phyloP scores from a whole-genome alignment of 768 basidiomycete species.

The button mushroom (Agaricus bisporus) region DNA sequence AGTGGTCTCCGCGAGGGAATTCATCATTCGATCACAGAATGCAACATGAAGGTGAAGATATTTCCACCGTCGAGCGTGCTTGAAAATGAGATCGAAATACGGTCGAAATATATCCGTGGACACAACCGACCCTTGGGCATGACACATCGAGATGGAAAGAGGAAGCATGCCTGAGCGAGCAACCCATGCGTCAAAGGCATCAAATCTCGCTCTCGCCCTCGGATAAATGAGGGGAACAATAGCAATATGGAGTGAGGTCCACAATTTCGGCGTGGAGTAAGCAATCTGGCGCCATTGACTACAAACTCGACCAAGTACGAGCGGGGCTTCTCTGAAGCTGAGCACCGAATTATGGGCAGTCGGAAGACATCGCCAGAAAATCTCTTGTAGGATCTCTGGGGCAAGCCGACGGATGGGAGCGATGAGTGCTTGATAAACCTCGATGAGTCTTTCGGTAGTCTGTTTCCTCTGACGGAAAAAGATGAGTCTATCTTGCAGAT shows the following conservation, averaged over 20 bases:
- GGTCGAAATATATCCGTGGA: neutral
- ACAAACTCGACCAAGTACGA: slow-evolving; percentile 12
- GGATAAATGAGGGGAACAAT: neutral
- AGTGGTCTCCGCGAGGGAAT: too few species aligned
- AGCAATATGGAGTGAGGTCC: slow-evolving; percentile 10
- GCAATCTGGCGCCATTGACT: slow-evolving; percentile 9
- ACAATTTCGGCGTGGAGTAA: slow-evolving; percentile 4
- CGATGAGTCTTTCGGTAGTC: neutral
- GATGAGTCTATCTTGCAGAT: neutral
- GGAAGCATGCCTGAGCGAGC: neutral
- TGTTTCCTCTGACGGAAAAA: neutral
- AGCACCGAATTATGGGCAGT: slow-evolving; percentile 8
- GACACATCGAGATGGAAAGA: neutral
- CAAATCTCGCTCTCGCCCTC: neutral
- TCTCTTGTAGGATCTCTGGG: slow-evolving; percentile 6
- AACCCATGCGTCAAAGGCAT: neutral
- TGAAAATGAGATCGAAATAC: neutral
- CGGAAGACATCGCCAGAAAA: slow-evolving; percentile 12
- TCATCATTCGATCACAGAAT: too few species aligned
- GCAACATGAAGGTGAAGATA: neutral
- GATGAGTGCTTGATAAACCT: neutral
- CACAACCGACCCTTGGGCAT: neutral
- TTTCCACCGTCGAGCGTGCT: neutral
- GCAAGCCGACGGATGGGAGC: slow-evolving; percentile 10
- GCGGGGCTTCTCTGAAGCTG: slow-evolving; percentile 10